Evolutionary conservation across 2,329 filamentous ascomycete species (phyloP).

Genomic region (Neoscytalidium dimidiatum): DNA sequence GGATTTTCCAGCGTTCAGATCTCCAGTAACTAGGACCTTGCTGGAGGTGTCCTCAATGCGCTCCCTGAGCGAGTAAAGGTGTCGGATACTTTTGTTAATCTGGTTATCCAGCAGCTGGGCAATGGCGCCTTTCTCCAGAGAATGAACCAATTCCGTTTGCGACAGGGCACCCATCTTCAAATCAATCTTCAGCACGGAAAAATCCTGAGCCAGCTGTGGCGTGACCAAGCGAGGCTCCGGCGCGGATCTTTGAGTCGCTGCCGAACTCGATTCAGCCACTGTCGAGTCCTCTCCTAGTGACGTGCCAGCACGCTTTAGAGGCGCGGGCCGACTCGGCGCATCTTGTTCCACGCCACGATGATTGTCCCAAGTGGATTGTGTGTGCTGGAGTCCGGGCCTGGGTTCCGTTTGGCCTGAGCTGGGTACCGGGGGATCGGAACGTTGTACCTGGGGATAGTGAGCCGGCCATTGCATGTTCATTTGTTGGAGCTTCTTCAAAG

Average conservation of each 20-base stretch:
- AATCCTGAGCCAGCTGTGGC: constrained; percentile 91
- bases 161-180: constrained; percentile 84
- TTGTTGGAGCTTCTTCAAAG: constrained; percentile 78
- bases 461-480: constrained; percentile 93
- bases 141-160: constrained; percentile 90
- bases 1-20: constrained; percentile 95
- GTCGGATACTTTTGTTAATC: constrained; percentile 89
- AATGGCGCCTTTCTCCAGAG: constrained; percentile 87
- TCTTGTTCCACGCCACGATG: constrained; percentile 40
- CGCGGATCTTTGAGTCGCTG: constrained; percentile 61
- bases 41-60: constrained; percentile 96
- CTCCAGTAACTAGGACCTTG: constrained; percentile 94
- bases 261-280: constrained; percentile 71
- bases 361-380: constrained; percentile 61
- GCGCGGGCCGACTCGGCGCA: constrained; percentile 48
- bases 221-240: constrained; percentile 82
- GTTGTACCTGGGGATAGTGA: constrained; percentile 84
- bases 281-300: constrained; percentile 61
- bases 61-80: constrained; percentile 82
- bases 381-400: constrained; percentile 62
- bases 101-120: constrained; percentile 90
- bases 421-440: constrained; percentile 41
- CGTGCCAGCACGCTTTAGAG: constrained; percentile 71
- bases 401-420: constrained; percentile 45
- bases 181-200: constrained; percentile 93